phyloP scores from a whole-genome alignment of 2,329 filamentous ascomycete genomes.

The Lithohypha guttulata region DNA sequence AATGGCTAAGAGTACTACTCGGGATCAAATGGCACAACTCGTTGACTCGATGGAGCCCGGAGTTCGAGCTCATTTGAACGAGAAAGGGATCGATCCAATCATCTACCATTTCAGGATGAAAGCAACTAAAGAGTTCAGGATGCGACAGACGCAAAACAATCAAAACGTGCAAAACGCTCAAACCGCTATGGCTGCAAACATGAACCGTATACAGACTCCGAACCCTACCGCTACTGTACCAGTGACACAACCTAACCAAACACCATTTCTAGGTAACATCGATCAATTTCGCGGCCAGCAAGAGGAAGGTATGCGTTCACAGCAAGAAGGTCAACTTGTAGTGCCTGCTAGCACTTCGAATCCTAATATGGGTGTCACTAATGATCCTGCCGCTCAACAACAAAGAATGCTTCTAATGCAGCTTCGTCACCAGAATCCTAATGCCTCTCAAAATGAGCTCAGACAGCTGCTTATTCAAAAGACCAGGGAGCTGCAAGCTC shows the following conservation, averaged over 20 bases:
- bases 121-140: slow-evolving; percentile 34
- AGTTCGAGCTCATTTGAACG: slow-evolving; percentile 35
- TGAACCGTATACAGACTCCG: slow-evolving; percentile 34
- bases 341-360: slow-evolving; percentile 51
- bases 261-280: slow-evolving; percentile 36
- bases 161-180: slow-evolving; percentile 23
- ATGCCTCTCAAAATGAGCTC: slow-evolving; percentile 33
- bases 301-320: slow-evolving; percentile 49
- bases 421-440: slow-evolving; percentile 32
- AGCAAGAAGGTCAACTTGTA: slow-evolving; percentile 52
- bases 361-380: slow-evolving; percentile 24
- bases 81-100: slow-evolving; percentile 40
- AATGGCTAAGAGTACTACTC: slow-evolving; percentile 35
- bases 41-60: slow-evolving; percentile 39
- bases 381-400: slow-evolving; percentile 30
- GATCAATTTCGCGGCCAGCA: slow-evolving; percentile 51
- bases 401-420: slow-evolving; percentile 32
- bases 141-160: slow-evolving; percentile 25
- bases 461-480: slow-evolving; percentile 32
- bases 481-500: slow-evolving; percentile 33
- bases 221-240: slow-evolving; percentile 30
- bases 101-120: slow-evolving; percentile 41
- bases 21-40: slow-evolving; percentile 39
- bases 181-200: slow-evolving; percentile 30
- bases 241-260: slow-evolving; percentile 25